Evolutionary conservation across 225 moss, liverwort and hornwort species (phyloP), one percentile per base, ranked within the genome.

Genomic region (Climacium dendroides): DNA sequence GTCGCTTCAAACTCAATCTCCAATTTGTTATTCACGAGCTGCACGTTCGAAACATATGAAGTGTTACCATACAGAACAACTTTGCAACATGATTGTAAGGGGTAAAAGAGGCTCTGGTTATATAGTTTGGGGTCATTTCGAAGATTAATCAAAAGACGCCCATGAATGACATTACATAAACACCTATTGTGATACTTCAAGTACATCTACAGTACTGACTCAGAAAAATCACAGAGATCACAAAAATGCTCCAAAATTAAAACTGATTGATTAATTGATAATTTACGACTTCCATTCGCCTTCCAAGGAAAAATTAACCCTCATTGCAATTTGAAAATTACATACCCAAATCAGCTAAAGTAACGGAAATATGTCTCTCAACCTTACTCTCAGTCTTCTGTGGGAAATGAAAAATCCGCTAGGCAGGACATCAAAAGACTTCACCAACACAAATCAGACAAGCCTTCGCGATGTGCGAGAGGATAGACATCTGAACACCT

Each of bases 21-120:
- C 94, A 94, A 54, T 76, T 92, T 94, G 54, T 90, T 47, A 37
- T 87, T 91, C 80, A 89, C 94, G 63, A 93, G 81, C 94, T 94
- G 92, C 92, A 88, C 19, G 45, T 60, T 78, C n/a, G 19, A 64
- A 54, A 74, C 60, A 60, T 43, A 13, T 43, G 25, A 79, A 19
- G 43, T 43, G 29, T 43, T 58, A 79, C 43, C 41, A 78, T 29
- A 30, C 59, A 79, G 41, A 79, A 43, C 19, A 39, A 19, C 17
- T 5, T n/a, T 52, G 69, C 54, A 67, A 29, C 19, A 82, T 39
- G 67, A 82, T 39, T 37, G 9, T 14, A 67, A 35, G 67, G 9
- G 39, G 28, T 29, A 67, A 29, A 6, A 54, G 37, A 24, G 19
- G 53, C 67, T 39, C 67, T 37, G 13, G 2, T 20, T 66, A 39